Conservation (phyloP, 2,329 filamentous ascomycete genomes). For the Penicillium sp. region DNA sequence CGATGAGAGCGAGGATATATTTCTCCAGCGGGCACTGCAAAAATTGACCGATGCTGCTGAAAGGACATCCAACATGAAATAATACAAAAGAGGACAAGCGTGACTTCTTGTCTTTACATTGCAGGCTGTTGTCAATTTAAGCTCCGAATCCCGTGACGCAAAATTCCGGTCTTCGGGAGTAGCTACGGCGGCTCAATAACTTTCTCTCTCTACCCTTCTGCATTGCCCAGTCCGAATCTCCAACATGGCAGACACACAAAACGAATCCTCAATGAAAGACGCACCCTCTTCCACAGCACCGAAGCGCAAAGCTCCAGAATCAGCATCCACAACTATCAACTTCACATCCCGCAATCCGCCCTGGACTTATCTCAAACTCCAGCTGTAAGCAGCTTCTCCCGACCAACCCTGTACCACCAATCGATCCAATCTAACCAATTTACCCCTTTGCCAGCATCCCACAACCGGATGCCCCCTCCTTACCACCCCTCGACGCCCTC, state of each 20-base stretch:
- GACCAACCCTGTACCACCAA: background rate
- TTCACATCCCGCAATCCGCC: slow-evolving; percentile 47
- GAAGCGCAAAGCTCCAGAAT: slow-evolving; percentile 33
- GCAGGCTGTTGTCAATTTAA: background rate
- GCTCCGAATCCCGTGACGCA: slow-evolving; percentile 24
- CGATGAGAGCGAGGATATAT: slow-evolving; percentile 34
- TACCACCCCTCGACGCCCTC: slow-evolving; percentile 44
- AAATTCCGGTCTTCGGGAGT: slow-evolving; percentile 12
- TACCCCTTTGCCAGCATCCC: slow-evolving; percentile 24
- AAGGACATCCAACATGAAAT: slow-evolving; percentile 4
- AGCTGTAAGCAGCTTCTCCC: slow-evolving; percentile 35
- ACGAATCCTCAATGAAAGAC: background rate
- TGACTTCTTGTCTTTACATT: background rate
- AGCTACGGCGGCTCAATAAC: slow-evolving; percentile 3
- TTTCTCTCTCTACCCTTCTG: background rate
- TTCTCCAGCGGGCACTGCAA: slow-evolving; percentile 25
- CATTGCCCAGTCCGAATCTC: background rate
- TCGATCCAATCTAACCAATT: background rate
- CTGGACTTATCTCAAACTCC: slow-evolving; percentile 49
- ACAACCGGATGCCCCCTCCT: slow-evolving; percentile 28
- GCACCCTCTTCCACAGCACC: background rate
- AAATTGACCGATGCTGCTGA: slow-evolving; percentile 23
- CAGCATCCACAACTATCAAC: slow-evolving; percentile 24
- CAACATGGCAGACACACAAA: slow-evolving; percentile 10
- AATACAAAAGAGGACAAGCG: background rate